Evolutionary conservation across 129 eudicot species (phyloP).

Genomic region (Dittrichia graveolens): DNA sequence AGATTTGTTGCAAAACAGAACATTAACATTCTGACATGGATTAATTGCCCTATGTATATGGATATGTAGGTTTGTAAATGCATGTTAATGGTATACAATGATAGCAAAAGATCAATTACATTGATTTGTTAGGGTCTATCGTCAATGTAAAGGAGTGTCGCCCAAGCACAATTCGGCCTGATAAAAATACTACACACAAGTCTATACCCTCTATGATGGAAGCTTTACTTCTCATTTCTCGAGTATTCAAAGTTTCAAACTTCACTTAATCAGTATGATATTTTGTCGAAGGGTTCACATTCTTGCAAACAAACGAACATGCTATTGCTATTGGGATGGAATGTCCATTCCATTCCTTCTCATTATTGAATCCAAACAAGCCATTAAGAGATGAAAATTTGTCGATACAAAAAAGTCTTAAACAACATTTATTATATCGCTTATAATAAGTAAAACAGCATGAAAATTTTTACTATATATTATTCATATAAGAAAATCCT

Average conservation of each 20-base stretch:
- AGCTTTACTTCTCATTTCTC: too few species aligned
- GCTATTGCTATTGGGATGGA: not conserved
- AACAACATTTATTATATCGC: conserved; percentile 24
- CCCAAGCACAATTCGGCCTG: too few species aligned
- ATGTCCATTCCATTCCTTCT: not conserved
- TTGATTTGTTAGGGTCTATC: too few species aligned
- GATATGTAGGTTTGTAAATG: conserved; percentile 27
- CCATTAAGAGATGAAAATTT: not conserved
- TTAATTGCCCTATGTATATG: not conserved
- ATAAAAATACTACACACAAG: too few species aligned
- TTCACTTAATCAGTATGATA: too few species aligned
- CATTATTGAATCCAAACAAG: not conserved
- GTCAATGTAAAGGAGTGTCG: too few species aligned
- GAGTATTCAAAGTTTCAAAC: too few species aligned
- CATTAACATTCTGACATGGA: not conserved
- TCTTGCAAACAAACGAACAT: not conserved
- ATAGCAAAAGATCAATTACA: not conserved
- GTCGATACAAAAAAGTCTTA: conserved; percentile 15
- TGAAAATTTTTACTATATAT: conserved; percentile 13
- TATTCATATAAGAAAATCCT: conserved; percentile 12
- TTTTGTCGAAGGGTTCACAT: too few species aligned
- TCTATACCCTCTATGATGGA: too few species aligned
- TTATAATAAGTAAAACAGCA: not conserved
- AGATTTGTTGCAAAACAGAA: conserved; percentile 6
- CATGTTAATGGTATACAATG: not conserved